Base-by-base conservation (phyloP, 805 yeast species). In the Lachancea nothofagi region DNA sequence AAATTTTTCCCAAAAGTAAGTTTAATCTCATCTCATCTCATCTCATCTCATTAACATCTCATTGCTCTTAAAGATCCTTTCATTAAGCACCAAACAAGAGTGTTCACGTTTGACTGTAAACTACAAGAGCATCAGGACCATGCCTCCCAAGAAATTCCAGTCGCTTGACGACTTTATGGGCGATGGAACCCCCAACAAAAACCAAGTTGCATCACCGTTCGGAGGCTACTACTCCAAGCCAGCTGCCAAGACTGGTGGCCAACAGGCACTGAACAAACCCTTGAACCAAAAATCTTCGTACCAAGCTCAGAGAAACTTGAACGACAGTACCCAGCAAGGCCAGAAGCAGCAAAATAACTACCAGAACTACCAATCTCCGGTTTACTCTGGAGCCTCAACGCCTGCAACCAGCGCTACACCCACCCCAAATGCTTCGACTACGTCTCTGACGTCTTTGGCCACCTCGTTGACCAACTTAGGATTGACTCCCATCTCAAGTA, bases 371-470 rank as follows among this genome's bases (percentile, higher is more conserved):
- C 67, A 54, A 32, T 47, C 62, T n/a, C 47, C 57, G n/a, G 36
- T 49, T 54, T 31, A 38, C 17, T 38, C 42, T 9, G 33, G 19
- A 7, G 21, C 27, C 21, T 47, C 66, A 54, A 51, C 61, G 5
- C 65, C 71, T 63, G 37, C 54, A 38, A 48, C 51, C 37, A 45
- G 65, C 56, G 47, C 42, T 9, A 55, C 61, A 2, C 63, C 62
- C 28, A 63, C 72, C 5, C 72, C 73, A 37, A 58, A 65, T 19
- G 70, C 76, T n/a, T 78, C 90, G 5, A 75, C 88, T 7, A 71
- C 85, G 3, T 83, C 95, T 2, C 69, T 89, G 51, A 66, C 86
- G 9, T 80, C 89, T 5, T 68, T 88, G 44, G 75, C 77, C 50
- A 74, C 81, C 27, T 84, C 93, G 3, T 69, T 88, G 57, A 73